Evolutionary conservation across 257 asterid genomes (phyloP), one percentile per base, ranked within the genome.

Genomic region (Jacaranda copaia): DNA sequence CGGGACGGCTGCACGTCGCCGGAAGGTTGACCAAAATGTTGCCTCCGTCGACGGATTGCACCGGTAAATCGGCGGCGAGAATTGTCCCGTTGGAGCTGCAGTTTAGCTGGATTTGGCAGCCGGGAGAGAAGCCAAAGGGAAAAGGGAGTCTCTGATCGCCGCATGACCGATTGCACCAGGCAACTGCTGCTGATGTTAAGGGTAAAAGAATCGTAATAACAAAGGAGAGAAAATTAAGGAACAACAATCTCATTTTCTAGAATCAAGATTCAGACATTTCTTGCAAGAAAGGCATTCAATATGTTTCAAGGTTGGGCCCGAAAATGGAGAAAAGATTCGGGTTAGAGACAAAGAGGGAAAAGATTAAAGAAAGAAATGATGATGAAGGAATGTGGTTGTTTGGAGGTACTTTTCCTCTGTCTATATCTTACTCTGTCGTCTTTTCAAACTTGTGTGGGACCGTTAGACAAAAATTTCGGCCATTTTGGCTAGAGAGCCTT

Each of bases 91-190:
- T 85, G 65, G 81, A 52, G 78, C 85, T 81, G 85, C 98, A 93
- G 57, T 85, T 88, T 25, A 93, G 80, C 11, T 16, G 92, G 84
- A 93, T 91, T 68, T 78, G 68, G 79, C 98, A 93, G 72, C 82
- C 89, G 36, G 81, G 6, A 4, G 98, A 91, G 81, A 91, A 91
- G 65, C 98, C 98, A 77, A 93, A 93, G 0, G 97, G 91, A 77
- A 79, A 91, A 0, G 84, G 89, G 73, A 93, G 82, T 3, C 57
- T 64, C 38, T 67, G 72, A 1, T 35, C 70, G 42, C 95, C 97
- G 77, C 98, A 93, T 18, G 88, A 68, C 56, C 72, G 88, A 11
- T 79, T 77, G 83, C 97, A 93, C 5, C n/a, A 6, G 0, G 81
- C 36, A 5, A 87, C 75, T 14, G 79, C 74, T 10, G 57, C 4